Evolutionary conservation across 1,139 yeast species (phyloP).

Genomic region (Diutina siamensis): DNA sequence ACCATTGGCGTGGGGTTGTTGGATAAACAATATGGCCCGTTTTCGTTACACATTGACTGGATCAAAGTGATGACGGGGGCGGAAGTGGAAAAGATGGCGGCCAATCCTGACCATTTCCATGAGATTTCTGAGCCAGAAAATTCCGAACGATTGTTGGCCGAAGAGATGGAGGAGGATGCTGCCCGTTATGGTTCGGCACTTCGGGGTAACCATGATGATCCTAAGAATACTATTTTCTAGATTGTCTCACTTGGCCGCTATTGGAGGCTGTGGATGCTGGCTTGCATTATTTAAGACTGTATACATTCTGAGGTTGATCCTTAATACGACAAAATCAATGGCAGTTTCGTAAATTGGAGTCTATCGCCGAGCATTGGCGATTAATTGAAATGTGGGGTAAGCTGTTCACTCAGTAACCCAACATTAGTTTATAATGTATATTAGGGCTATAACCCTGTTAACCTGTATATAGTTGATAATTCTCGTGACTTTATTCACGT

Average conservation of each 20-base stretch:
- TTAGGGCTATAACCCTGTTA: too few species aligned
- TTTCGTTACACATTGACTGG: conserved; percentile 58
- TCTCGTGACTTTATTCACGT: background rate
- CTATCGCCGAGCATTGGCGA: too few species aligned
- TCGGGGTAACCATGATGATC: background rate
- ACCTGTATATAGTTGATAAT: too few species aligned
- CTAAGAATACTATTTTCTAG: conserved; percentile 1
- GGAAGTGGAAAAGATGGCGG: conserved; percentile 26
- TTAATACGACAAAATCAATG: too few species aligned
- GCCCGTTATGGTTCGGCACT: background rate
- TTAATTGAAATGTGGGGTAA: too few species aligned
- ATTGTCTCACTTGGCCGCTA: too few species aligned
- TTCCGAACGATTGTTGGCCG: background rate
- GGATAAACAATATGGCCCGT: conserved; percentile 75
- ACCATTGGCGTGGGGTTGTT: conserved; percentile 73
- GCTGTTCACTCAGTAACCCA: too few species aligned
- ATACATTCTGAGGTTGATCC: too few species aligned
- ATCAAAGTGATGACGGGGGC: conserved; percentile 57
- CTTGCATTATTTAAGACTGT: too few species aligned
- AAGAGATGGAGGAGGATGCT: background rate
- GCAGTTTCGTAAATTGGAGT: too few species aligned
- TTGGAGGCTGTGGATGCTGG: too few species aligned
- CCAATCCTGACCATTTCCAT: background rate
- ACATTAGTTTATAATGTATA: background rate
- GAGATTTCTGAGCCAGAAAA: background rate